These are phyloP conservation scores for Bolboschoenus planiculmis DNA, from an alignment of 176 grass and related monocot species.

Conservation along the genomic window DNA sequence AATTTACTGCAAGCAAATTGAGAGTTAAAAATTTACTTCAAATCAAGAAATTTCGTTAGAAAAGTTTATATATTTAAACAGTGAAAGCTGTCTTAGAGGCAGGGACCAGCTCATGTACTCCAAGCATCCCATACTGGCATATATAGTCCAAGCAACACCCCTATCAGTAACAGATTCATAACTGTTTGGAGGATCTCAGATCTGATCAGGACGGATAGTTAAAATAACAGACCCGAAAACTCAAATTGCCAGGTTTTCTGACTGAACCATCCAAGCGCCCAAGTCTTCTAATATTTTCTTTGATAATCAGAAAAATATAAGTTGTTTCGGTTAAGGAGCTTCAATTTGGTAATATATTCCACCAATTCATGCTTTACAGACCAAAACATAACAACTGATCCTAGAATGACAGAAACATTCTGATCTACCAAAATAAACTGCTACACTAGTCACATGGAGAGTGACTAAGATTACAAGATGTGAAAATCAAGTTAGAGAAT, in stretches of 20 bases:
- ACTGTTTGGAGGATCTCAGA: neutral
- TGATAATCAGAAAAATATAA: neutral
- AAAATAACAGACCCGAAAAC: neutral
- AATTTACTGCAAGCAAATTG: neutral
- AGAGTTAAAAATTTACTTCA: neutral
- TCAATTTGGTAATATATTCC: neutral
- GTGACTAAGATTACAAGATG: slow-evolving; percentile 15
- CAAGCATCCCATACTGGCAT: neutral
- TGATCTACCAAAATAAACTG: neutral
- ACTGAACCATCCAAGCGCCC: neutral
- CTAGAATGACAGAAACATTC: neutral
- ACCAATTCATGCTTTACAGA: neutral
- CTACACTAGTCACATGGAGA: neutral
- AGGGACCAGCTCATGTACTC: neutral
- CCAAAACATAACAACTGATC: neutral
- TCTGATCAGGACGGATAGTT: neutral
- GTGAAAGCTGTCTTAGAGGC: neutral
- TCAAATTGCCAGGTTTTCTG: neutral
- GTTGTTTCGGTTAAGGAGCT: neutral
- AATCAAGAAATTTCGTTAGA: neutral
- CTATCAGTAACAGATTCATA: neutral
- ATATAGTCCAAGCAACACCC: neutral
- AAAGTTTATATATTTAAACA: neutral
- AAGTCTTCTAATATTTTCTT: neutral
- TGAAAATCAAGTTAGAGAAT: neutral